Conservation (phyloP, 2,329 filamentous ascomycete genomes). For the Talaromyces sp. region DNA sequence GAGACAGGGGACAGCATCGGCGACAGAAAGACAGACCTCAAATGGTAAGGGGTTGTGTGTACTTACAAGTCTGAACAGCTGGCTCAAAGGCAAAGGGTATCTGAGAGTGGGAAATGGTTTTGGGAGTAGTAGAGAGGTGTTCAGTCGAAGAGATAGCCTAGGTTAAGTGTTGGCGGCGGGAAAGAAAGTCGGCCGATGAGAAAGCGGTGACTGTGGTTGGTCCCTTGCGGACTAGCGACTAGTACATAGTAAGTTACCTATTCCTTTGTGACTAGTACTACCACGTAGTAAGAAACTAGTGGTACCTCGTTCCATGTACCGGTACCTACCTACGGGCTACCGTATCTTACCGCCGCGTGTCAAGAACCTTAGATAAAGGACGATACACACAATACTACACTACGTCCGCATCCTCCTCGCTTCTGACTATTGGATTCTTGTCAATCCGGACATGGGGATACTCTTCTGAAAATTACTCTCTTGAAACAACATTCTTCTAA, state of each 20-base stretch:
- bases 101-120: background rate
- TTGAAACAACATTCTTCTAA: background rate
- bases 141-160: background rate
- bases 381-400: too few relatives aligned
- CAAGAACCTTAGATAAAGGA: too few relatives aligned
- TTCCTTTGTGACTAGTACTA: too few relatives aligned
- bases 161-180: background rate
- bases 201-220: conserved; percentile 12
- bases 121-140: conserved; percentile 5
- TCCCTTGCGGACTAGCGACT: too few relatives aligned
- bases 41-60: too few relatives aligned
- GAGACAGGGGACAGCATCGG: background rate
- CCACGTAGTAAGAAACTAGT: too few relatives aligned
- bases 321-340: too few relatives aligned
- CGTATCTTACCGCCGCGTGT: too few relatives aligned
- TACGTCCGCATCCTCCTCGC: too few relatives aligned
- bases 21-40: background rate
- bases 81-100: conserved; percentile 3
- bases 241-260: too few relatives aligned
- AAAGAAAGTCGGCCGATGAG: conserved; percentile 9
- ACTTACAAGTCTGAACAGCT: background rate
- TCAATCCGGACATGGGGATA: background rate
- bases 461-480: background rate
- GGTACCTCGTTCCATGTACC: too few relatives aligned
- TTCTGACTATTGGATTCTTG: too few relatives aligned